phyloP scores from a whole-genome alignment of 148 eudicot genomes.

The Cornus kousa region DNA sequence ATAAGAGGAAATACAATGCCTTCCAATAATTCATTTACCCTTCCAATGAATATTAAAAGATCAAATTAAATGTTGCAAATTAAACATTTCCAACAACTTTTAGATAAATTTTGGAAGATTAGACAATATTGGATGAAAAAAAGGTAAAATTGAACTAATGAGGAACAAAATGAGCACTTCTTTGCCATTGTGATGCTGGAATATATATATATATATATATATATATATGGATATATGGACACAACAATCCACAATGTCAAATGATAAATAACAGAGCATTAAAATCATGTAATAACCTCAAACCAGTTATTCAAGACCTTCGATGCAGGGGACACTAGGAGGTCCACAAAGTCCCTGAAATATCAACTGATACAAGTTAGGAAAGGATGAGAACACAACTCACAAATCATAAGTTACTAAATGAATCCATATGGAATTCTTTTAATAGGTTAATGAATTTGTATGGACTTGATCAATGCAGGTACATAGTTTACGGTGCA shows the following conservation, averaged over 20 bases:
- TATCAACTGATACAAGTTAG: constrained; percentile 9
- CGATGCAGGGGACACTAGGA: constrained; percentile 88
- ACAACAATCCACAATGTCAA: neutral
- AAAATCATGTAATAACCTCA: constrained; percentile 57
- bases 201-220: neutral
- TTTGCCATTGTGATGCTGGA: neutral
- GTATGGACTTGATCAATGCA: neutral
- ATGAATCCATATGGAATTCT: neutral
- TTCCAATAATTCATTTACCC: neutral
- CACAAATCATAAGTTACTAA: neutral
- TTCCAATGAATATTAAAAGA: constrained; percentile 1
- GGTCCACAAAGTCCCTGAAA: constrained; percentile 87
- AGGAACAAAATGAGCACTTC: neutral
- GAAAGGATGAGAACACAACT: neutral
- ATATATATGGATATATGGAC: too few relatives aligned
- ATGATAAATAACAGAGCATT: constrained; percentile 2
- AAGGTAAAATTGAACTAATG: neutral
- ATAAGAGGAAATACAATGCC: too few relatives aligned
- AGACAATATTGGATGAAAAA: neutral
- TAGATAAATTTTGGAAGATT: neutral
- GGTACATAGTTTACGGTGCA: neutral
- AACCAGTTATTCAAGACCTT: constrained; percentile 97
- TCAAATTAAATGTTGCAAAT: neutral
- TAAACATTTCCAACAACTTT: too few relatives aligned
- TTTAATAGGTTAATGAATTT: neutral